Conservation (phyloP, 2,329 filamentous ascomycete species). For the Cladosporium sp. region DNA sequence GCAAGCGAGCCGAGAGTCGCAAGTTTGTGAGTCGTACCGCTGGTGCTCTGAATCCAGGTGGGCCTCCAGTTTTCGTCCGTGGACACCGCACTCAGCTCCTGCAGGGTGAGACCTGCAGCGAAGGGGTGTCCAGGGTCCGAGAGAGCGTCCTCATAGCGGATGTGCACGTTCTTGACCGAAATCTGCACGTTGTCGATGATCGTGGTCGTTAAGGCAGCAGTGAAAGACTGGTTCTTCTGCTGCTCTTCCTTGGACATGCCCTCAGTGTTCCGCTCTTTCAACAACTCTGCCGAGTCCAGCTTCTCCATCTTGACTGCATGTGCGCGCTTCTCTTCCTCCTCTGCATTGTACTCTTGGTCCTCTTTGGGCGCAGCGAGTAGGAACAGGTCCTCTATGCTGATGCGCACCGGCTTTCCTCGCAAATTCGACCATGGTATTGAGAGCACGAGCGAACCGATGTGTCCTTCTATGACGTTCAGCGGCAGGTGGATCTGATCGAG, state of each 20-base stretch:
- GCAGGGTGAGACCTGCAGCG: constrained; percentile 81
- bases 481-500: constrained; percentile 95
- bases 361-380: constrained; percentile 91
- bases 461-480: constrained; percentile 92
- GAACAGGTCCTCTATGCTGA: constrained; percentile 95
- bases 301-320: constrained; percentile 99
- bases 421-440: constrained; percentile 97
- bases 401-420: constrained; percentile 84
- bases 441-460: constrained; percentile 84
- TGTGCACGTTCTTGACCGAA: constrained; percentile 95
- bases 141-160: constrained; percentile 96
- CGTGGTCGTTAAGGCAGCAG: constrained; percentile 86
- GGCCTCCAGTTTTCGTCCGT: constrained; percentile 93
- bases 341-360: constrained; percentile 85
- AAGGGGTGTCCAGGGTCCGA: constrained; percentile 94
- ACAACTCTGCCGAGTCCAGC: constrained; percentile 87
- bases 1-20: constrained; percentile 84
- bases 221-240: constrained; percentile 96
- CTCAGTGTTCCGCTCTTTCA: constrained; percentile 88
- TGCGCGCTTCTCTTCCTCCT: constrained; percentile 79
- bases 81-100: constrained; percentile 95
- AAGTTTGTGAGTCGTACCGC: constrained; percentile 81
- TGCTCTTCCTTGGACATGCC: constrained; percentile 93
- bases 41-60: constrained; percentile 87
- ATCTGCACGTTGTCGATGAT: constrained; percentile 98